phyloP scores from a whole-genome alignment of 768 basidiomycete species.

The Tulasnella sp. region DNA sequence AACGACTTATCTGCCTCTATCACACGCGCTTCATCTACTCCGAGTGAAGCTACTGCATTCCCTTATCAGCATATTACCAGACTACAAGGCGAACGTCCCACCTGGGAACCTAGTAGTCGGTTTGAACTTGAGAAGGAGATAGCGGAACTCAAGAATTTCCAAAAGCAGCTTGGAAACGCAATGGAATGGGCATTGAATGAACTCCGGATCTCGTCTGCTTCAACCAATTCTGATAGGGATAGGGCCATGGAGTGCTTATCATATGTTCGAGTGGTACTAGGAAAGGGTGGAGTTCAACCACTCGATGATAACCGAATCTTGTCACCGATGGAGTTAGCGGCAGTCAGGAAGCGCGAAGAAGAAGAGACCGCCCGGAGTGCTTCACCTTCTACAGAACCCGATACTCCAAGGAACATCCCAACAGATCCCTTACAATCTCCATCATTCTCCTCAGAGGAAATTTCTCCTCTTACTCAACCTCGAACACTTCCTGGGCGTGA shows the following conservation, averaged over 20 bases:
- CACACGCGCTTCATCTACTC: neutral
- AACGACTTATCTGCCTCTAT: constrained; percentile 1
- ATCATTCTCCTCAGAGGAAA: neutral
- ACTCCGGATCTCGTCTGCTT: constrained; percentile 39
- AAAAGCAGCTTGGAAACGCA: constrained; percentile 54
- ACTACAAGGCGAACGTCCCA: constrained; percentile 25
- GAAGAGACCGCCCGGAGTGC: neutral
- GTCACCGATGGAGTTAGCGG: neutral
- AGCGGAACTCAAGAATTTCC: constrained; percentile 38
- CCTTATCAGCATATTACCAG: constrained; percentile 18
- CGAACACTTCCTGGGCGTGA: too few species aligned
- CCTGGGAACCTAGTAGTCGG: constrained; percentile 48
- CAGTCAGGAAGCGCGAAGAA: neutral
- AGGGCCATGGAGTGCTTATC: constrained; percentile 58
- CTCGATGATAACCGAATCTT: constrained; percentile 37
- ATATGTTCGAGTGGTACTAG: constrained; percentile 63
- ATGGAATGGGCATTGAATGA: constrained; percentile 63
- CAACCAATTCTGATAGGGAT: constrained; percentile 33
- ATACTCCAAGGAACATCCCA: neutral
- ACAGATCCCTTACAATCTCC: neutral
- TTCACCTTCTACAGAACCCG: neutral
- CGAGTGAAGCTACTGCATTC: neutral
- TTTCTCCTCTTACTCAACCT: too few species aligned
- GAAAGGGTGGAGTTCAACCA: constrained; percentile 31
- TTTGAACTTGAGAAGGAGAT: constrained; percentile 59